Evolutionary conservation across 208 protist species (phyloP), one percentile per base, ranked within the genome.

Genomic region (Trypanosoma cruzi): DNA sequence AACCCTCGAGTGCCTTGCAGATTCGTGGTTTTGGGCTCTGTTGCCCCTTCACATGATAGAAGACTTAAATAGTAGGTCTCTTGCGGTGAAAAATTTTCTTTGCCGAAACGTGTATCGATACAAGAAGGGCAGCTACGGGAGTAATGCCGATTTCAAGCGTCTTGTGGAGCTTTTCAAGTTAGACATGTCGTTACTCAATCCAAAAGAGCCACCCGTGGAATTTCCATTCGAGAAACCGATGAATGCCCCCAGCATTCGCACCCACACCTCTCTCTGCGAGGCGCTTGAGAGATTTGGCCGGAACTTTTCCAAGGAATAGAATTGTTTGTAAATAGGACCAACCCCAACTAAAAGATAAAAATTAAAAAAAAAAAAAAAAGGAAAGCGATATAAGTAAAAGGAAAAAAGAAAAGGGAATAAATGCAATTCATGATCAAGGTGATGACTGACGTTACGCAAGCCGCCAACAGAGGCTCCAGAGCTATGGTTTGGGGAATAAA

Each of bases 21-120:
- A 93, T 52, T 68, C 68, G 61, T 96, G 91, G 89, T 87, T 84
- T 73, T 96, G 91, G 89, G 88, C 73, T 0, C 71, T 96, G 22
- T 50, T 93, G 20, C 87, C 89, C 6, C 81, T 94, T 13, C 87
- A 94, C 81, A 83, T 96, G 79, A 91, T 96, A 60, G 82, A 89
- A 60, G 31, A 64, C 24, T 58, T 73, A 20, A 42, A 16, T 4
- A 63, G 67, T 49, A 74, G 91, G 1, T 26, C 49, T 10, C 56
- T 89, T 29, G 89, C 88, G 1, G 88, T 96, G 68, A 72, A 77
- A 28, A 54, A 62, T 13, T 92, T 89, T 68, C 90, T 87, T 74
- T 65, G 82, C 31, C 88, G 88, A 53, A 93, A 96, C 64, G 91
- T 88, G 1, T 68, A 81, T 26, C 91, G 88, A 4, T 83, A 81